Percentiles rank a stretch among this genome's conserved stretches.
phyloP scores from a whole-genome alignment of 768 basidiomycete genomes.

The Mycena galopus region DNA sequence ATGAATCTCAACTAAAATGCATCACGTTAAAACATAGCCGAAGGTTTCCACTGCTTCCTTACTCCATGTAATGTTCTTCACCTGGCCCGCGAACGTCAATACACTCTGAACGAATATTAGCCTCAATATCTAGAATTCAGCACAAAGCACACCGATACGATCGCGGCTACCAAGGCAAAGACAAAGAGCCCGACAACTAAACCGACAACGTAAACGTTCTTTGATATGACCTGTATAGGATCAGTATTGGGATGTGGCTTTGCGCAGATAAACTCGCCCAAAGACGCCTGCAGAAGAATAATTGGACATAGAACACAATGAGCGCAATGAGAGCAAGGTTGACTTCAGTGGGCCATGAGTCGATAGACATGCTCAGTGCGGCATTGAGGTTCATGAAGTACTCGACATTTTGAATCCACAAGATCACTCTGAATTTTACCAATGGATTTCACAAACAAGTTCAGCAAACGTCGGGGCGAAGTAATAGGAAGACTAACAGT shows the following conservation, averaged over 20 bases:
- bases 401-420: no score
- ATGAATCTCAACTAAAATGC: no score
- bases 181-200: not conserved
- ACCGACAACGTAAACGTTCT: conserved; percentile 1
- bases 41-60: no score
- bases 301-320: conserved; percentile 10
- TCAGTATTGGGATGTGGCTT: not conserved
- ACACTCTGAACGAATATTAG: not conserved
- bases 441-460: no score
- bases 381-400: not conserved
- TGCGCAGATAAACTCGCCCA: conserved; percentile 7
- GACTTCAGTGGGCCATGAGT: conserved; percentile 5
- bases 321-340: conserved; percentile 8
- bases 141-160: conserved; percentile 11
- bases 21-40: no score
- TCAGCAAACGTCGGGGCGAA: no score
- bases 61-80: no score
- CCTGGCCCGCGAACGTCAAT: conserved; percentile 1
- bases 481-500: no score
- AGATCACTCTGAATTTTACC: no score
- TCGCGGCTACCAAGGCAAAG: conserved; percentile 3
- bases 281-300: conserved; percentile 6
- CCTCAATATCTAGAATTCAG: not conserved
- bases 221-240: conserved; percentile 9
- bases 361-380: not conserved